Evolutionary conservation across 1,139 yeast genomes (phyloP), one percentile per base, ranked within the genome.

Genomic region (Saccharomyces hybrid): DNA sequence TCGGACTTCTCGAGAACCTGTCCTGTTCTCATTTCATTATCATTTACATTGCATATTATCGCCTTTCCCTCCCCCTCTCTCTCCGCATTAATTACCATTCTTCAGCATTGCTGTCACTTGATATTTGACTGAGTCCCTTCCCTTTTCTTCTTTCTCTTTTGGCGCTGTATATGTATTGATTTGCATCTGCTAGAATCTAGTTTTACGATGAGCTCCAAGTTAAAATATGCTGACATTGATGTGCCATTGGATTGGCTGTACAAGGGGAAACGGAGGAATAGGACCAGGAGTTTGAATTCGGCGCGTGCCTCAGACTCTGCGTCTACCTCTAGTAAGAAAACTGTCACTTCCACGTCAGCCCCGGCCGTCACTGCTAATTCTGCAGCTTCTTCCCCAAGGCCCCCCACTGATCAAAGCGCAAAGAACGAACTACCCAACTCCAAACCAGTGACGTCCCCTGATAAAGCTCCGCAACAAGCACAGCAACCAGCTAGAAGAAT

Each of bases 221-320:
- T 38, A 11, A 38, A 38, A 4, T 38, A 38, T 11, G 14, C 57
- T 42, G 66, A 60, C 14, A 59, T 63, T 14, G 69, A 65, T 53
- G 65, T 67, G 28, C 63, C 65, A 27, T 58, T 65, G 11, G 70
- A 65, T 48, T 67, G 70, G 70, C 54, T 67, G 51, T 67, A 67
- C 56, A 65, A 60, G 54, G 67, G 67, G 14, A 63, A 60, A 53
- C 56, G 55, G 54, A 49, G 52, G 41, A 51, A 31, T n/a, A 47
- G 32, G 41, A 32, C 16, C n/a, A 31, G 20, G 42, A 46, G 34
- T 48, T 11, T 49, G 34, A 49, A 48, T 41, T 26, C 16, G 23
- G 31, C 49, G 46, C 30, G 44, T 13, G n/a, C 32, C 6, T 14
- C 26, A 32, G 13, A 28, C 1, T 13, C 50, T 2, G 47, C 44